phyloP scores from a whole-genome alignment of 805 yeast species.

The Starmera amethionina region DNA sequence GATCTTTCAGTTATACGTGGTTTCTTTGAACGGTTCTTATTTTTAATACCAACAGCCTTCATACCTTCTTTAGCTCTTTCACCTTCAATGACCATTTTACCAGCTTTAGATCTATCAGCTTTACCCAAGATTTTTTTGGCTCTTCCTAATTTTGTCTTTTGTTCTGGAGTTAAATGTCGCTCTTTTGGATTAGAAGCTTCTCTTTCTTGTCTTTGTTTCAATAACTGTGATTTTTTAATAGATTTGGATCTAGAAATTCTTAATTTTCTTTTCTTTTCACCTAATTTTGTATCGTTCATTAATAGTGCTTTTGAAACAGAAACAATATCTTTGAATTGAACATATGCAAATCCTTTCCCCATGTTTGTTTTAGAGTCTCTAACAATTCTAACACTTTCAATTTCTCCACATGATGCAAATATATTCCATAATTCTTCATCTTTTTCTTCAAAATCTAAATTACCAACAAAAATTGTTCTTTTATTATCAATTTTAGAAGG shows the following conservation, averaged over 20 bases:
- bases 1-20: constrained; percentile 39
- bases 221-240: constrained; percentile 5
- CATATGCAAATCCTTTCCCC: constrained; percentile 96
- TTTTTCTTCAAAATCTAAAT: constrained; percentile 82
- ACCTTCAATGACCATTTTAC: constrained; percentile 57
- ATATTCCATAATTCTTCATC: constrained; percentile 87
- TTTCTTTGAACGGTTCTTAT: constrained; percentile 35
- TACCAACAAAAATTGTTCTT: constrained; percentile 85
- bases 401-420: constrained; percentile 57
- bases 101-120: constrained; percentile 67
- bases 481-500: constrained; percentile 81
- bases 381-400: constrained; percentile 82
- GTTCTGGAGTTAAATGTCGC: constrained; percentile 44
- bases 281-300: constrained; percentile 58
- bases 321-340: constrained; percentile 71
- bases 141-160: constrained; percentile 72
- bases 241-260: constrained; percentile 66
- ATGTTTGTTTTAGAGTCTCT: constrained; percentile 90
- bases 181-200: constrained; percentile 18
- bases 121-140: constrained; percentile 68
- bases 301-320: constrained; percentile 76
- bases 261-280: constrained; percentile 44
- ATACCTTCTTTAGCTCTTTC: constrained; percentile 66
- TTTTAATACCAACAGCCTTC: constrained; percentile 49
- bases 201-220: constrained; percentile 5